Evolutionary conservation across 2,329 filamentous ascomycete species (phyloP).

Genomic region (Berkeleyomyces basicola): DNA sequence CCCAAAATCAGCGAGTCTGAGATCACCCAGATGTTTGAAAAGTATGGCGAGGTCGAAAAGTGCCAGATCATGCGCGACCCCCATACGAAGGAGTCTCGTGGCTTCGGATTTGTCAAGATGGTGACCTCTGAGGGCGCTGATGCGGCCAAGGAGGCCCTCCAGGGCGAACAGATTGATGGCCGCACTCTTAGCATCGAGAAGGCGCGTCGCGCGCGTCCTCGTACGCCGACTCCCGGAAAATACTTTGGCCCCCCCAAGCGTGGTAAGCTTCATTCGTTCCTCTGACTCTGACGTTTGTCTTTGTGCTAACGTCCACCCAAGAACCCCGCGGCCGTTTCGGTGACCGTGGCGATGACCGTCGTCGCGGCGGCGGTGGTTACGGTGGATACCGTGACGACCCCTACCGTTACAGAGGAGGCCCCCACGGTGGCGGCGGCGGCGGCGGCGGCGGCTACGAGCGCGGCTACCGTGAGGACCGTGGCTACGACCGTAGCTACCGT

Average conservation of each 20-base stretch:
- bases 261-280: constrained; percentile 41
- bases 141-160: constrained; percentile 87
- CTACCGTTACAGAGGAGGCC: constrained; percentile 37
- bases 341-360: constrained; percentile 49
- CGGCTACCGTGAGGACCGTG: constrained; percentile 30
- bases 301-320: background rate
- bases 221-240: constrained; percentile 93
- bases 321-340: constrained; percentile 28
- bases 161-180: constrained; percentile 88
- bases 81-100: constrained; percentile 94
- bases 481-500: constrained; percentile 29
- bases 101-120: constrained; percentile 99
- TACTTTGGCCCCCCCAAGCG: constrained; percentile 98
- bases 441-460: constrained; percentile 35
- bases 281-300: background rate
- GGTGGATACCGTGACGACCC: constrained; percentile 37
- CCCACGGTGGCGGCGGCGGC: constrained; percentile 30
- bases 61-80: constrained; percentile 99
- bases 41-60: constrained; percentile 96
- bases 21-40: constrained; percentile 89
- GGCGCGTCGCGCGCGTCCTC: constrained; percentile 83
- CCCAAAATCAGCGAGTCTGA: constrained; percentile 79
- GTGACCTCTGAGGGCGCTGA: constrained; percentile 86
- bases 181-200: constrained; percentile 97
- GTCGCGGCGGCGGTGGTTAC: constrained; percentile 40